Base-by-base conservation (phyloP, 169 alveolate species). In the Babesia sp. region DNA sequence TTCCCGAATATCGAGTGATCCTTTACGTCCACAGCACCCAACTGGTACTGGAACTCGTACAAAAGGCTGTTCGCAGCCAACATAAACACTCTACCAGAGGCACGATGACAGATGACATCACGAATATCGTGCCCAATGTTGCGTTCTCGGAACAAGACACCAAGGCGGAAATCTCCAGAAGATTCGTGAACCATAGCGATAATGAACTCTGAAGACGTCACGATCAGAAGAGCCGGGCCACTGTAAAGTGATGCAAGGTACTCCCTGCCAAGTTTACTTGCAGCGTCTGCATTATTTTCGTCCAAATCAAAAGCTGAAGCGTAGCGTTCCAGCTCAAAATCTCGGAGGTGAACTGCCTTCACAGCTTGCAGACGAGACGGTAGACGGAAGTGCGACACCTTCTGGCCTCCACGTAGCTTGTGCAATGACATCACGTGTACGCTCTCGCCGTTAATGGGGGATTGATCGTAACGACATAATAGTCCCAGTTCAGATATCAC, bases 21-120 rank as follows among this genome's bases (percentile, higher is more conserved):
- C 68, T 20, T 66, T 11, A 44, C 33, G 14, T 60, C 64, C 6
- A 54, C 64, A 29, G 71, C 16, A 22, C 84, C 83, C 28, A 61
- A 20, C 41, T 79, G 87, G 64, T 79, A 79, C 70, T 63, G 79
- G 63, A 41, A 79, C 69, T 79, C 87, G 66, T 79, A 79, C 20
- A 79, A 29, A 29, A 29, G 53, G 61, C 78, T 70, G 48, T 48
- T 61, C 44, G 77, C 36, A 20, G 33, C 60, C 71, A 79, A 44
- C 31, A 79, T 6, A 39, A 79, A 79, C 18, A 79, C 54, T 3
- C 87, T 12, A 0, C 87, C 87, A 29, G 84, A 44, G 1, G 24
- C 48, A 6, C 39, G 42, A 46, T 79, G 87, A 34, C 84, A 56
- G 36, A 71, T 2, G 20, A 79, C 33, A 33, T 79, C 79, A 41